These are phyloP conservation scores for Fraxinus velutina DNA, from an alignment of 305 asterid genomes.

Conservation along the genomic window DNA sequence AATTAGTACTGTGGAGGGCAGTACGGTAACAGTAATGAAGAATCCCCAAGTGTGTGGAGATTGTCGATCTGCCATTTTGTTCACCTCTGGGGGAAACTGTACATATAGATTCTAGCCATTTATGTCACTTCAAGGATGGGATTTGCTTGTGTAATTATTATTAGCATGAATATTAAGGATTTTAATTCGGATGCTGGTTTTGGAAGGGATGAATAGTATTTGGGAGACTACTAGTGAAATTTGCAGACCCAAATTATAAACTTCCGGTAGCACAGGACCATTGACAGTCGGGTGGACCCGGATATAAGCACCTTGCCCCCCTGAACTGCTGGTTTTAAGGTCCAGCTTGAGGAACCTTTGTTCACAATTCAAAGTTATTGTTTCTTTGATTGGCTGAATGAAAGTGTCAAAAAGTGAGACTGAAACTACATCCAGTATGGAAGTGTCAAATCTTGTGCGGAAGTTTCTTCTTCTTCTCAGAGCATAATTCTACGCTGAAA, in stretches of 20 bases:
- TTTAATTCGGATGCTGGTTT: slow-evolving; percentile 15
- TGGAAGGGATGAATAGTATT: not conserved
- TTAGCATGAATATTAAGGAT: slow-evolving; percentile 31
- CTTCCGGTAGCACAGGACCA: not conserved
- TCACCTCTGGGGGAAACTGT: slow-evolving; percentile 38
- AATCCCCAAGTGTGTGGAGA: slow-evolving; percentile 49
- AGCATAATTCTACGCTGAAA: not conserved
- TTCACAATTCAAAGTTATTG: not conserved
- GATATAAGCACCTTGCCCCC: not conserved
- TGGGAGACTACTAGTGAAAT: not conserved
- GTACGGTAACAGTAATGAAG: slow-evolving; percentile 50
- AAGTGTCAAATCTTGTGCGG: not conserved
- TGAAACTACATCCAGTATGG: not conserved
- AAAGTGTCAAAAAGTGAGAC: not conserved
- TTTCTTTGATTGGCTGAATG: not conserved
- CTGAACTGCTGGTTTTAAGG: not conserved
- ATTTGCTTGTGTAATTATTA: slow-evolving; percentile 56
- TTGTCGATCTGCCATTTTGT: slow-evolving; percentile 54
- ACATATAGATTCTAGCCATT: slow-evolving; percentile 50
- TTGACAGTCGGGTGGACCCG: not conserved
- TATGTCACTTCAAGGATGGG: slow-evolving; percentile 61
- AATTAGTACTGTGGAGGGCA: slow-evolving; percentile 30
- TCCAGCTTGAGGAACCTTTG: not conserved
- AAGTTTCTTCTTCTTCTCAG: not conserved
- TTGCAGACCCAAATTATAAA: not conserved